A percentile compares a stretch with the other conserved stretches of the same genome.
These are phyloP conservation scores for Pichia sp. DNA, from an alignment of 1,139 yeast species.

Conservation along the genomic window DNA sequence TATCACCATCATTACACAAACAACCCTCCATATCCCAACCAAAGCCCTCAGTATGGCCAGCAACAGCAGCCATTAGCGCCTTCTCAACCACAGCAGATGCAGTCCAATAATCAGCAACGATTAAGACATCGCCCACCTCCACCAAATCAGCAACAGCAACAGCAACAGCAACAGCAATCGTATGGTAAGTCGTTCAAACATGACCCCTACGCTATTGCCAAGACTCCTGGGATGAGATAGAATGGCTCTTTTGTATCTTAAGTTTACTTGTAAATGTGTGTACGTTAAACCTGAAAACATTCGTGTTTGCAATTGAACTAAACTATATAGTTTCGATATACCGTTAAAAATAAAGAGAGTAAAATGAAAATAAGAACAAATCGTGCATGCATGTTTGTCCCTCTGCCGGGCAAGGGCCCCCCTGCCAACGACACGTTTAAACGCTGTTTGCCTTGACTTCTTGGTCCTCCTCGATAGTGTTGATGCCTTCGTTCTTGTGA, in stretches of 20 bases:
- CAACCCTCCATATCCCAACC: background rate
- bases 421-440: slow-evolving; percentile 5
- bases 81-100: slow-evolving; percentile 6
- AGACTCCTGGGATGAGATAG: background rate
- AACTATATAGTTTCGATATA: background rate
- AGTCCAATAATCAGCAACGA: background rate
- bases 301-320: background rate
- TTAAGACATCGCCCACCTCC: slow-evolving; percentile 1
- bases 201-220: slow-evolving; percentile 21
- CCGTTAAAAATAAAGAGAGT: background rate
- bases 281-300: background rate
- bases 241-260: background rate
- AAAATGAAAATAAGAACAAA: background rate
- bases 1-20: background rate
- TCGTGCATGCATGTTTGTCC: background rate
- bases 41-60: background rate
- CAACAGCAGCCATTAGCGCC: background rate
- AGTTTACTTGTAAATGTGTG: background rate
- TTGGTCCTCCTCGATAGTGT: slow-evolving; percentile 56
- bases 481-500: slow-evolving; percentile 44
- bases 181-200: slow-evolving; percentile 19
- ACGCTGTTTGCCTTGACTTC: slow-evolving; percentile 44
- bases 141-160: background rate
- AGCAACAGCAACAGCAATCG: slow-evolving; percentile 9
- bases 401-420: background rate